Base-by-base conservation (phyloP, 2,329 filamentous ascomycete genomes). In the Fusarium bulbicola region DNA sequence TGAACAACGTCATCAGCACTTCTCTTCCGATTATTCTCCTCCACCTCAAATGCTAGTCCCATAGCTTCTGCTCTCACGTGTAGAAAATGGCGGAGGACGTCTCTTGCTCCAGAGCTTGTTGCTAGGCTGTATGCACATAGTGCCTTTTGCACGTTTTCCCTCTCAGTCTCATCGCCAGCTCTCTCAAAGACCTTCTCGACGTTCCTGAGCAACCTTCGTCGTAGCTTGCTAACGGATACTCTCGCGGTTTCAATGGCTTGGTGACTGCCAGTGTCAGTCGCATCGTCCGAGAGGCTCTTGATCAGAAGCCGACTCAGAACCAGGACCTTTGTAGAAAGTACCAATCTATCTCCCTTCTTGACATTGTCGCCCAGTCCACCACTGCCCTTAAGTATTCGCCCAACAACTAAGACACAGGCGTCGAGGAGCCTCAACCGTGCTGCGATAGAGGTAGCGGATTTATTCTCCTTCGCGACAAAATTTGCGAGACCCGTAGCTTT, bases 111-210 rank as follows among this genome's bases (percentile, higher is more conserved):
- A 1, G 92, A 94, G 77, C 90, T 97, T 7, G 92, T 95, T 3
- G 91, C 90, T 57, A 98, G 85, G 69, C 94, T 95, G 80, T 95
- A 95, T 1, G 95, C 95, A 63, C 91, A 93, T 74, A 98, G 86
- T 2, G 92, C 91, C 75, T 94, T 92, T 18, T 95, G 84, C 21
- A 96, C 86, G 28, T 88, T 85, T 67, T 85, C 77, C 65, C 86
- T 76, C 74, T 86, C 74, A 68, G 80, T 69, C 78, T 84, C 69
- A 76, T 87, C 80, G 86, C 91, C 87, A 32, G 91, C 88, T 53
- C 87, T 89, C 73, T 89, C 87, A 59, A 97, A 80, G 9, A 94
- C 85, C 73, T 89, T 92, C 59, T 95, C 90, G 30, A 97, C 89
- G 21, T 89, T 89, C 57, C 88, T 86, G 43, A 93, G 81, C 5